Evolutionary conservation across 2,329 filamentous ascomycete genomes (phyloP), one percentile per base, ranked within the genome.

Genomic region (Alternaria solani): DNA sequence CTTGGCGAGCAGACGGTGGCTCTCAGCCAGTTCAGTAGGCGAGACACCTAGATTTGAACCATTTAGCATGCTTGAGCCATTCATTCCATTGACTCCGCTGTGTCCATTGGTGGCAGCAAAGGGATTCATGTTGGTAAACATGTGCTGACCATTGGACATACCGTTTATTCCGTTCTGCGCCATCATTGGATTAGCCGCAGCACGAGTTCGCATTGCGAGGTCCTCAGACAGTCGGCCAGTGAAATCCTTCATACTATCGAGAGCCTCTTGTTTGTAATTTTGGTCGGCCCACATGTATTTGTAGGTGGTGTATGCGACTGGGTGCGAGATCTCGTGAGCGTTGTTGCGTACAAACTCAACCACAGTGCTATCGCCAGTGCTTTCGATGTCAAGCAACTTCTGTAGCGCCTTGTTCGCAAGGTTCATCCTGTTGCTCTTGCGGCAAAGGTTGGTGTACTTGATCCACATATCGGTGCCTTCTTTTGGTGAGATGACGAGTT

Each of bases 381-480:
- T 69, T 47, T 77, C 73, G 28, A 79, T 78, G 46, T 78, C 82
- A 57, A 97, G 90, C n/a, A 99, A 84, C 62, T 93, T 92, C 76
- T 95, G 94, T 54, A 99, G 83, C 11, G 94, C 96, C 81, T 97
- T 96, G 81, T 99, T 95, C 1, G 95, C 95, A 49, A 99, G 86
- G 9, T 95, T 94, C 85, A 94, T 94, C 30, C 95, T 91, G 59
- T 93, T 91, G 44, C 94, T 97, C 79, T 99, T 99, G 72, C 96
- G 91, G 79, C 96, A 99, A 6, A 99, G 87, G 72, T 98, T 99
- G 72, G 95, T 92, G 77, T 97, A 99, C 77, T 99, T 99, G 83
- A 99, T 98, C 89, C 94, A 97, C 93, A 99, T 99, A 72, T 96
- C 92, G 84, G 96, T 93, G 73, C 97, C 97, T 77, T 99, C 94